These are phyloP conservation scores for Mentha longifolia DNA, from an alignment of 257 asterid genomes.

Conservation along the genomic window DNA sequence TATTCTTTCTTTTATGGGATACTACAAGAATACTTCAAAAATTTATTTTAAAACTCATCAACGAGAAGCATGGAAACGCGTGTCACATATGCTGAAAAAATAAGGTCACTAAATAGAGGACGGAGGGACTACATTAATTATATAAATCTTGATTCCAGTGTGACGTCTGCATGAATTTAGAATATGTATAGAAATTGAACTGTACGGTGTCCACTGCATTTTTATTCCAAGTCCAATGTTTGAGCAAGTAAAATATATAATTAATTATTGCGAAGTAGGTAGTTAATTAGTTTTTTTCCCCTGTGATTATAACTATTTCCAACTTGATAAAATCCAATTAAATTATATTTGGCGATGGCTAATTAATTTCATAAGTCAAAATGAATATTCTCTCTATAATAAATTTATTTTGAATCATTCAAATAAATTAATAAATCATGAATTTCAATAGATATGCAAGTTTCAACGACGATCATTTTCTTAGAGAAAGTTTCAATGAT, in stretches of 20 bases:
- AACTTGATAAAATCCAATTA: slow-evolving; percentile 19
- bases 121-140: too few species aligned
- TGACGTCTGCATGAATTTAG: slow-evolving; percentile 2
- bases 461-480: too few species aligned
- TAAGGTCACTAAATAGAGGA: too few species aligned
- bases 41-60: too few species aligned
- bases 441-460: too few species aligned
- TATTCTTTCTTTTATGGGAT: too few species aligned
- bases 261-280: background rate
- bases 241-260: background rate
- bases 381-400: slow-evolving; percentile 14
- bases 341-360: background rate
- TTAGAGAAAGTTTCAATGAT: background rate
- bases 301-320: background rate
- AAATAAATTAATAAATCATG: too few species aligned
- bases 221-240: background rate
- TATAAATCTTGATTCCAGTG: background rate
- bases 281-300: background rate
- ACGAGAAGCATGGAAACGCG: too few species aligned
- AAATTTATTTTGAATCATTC: too few species aligned
- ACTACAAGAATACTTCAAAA: too few species aligned
- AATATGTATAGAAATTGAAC: background rate
- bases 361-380: slow-evolving; percentile 9
- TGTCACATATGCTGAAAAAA: too few species aligned
- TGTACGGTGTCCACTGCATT: slow-evolving; percentile 22